Evolutionary conservation across 106 monocot genomes (phyloP).

Genomic region (Dendrobium catenatum): DNA sequence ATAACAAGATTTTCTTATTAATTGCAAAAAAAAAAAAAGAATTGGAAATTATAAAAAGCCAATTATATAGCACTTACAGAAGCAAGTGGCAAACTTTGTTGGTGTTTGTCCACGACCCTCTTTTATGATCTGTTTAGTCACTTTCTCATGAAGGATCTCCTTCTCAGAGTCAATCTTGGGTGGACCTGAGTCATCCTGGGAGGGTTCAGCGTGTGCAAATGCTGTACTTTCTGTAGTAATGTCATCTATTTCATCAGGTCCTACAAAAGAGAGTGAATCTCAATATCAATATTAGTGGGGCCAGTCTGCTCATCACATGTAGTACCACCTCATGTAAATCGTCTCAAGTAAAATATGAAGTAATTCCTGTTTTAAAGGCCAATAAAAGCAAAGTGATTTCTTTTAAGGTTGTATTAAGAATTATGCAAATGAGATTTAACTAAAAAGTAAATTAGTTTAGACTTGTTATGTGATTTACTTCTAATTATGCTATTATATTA

Average conservation of each 20-base stretch:
- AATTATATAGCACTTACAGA: slow-evolving; percentile 54
- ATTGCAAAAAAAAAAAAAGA: neutral
- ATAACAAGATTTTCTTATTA: neutral
- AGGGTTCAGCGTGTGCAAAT: slow-evolving; percentile 46
- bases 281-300: neutral
- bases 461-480: too few relatives aligned
- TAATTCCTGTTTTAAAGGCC: neutral
- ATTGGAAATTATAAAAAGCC: neutral
- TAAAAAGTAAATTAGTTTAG: neutral
- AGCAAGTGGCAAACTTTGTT: slow-evolving; percentile 61
- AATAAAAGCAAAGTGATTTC: neutral
- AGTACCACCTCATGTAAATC: neutral
- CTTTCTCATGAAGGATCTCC: slow-evolving; percentile 82
- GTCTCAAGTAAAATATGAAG: neutral
- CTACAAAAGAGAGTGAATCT: slow-evolving; percentile 5
- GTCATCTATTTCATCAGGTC: slow-evolving; percentile 28
- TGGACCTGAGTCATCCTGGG: slow-evolving; percentile 49
- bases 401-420: neutral
- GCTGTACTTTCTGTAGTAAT: slow-evolving; percentile 46
- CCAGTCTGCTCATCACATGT: neutral
- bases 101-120: slow-evolving; percentile 80
- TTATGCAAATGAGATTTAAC: neutral
- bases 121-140: slow-evolving; percentile 80
- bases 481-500: too few relatives aligned
- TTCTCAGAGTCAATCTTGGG: slow-evolving; percentile 62